Base-by-base conservation (phyloP, 176 grass and related monocot species). In the Triticum urartu region DNA sequence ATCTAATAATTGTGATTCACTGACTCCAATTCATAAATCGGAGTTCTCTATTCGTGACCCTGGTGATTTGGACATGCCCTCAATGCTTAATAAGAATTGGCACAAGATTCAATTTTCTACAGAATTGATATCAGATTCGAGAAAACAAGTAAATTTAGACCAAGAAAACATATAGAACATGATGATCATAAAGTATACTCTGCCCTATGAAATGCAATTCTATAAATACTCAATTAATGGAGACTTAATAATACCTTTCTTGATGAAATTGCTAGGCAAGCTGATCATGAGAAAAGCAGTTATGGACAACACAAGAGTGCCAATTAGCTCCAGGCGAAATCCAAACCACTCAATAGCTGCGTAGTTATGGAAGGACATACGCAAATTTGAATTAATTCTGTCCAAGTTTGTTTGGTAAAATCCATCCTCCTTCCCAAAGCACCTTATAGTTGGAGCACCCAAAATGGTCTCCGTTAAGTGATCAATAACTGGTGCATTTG, bases 221-320 rank as follows among this genome's bases (percentile, higher is more conserved):
- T 24, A 30, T 64, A 36, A 84, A 61, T 72, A 72, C 38, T 45
- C 15, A 40, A 63, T 17, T 18, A 43, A 28, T 32, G 6, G 12
- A 70, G 9, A 86, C 72, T 70, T 26, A 79, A 42, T 38, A 79
- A 30, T 95, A 98, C 96, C 96, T 94, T 91, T 94, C 86, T 94
- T 91, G 77, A 98, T 95, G 89, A 95, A 94, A 88, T 92, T 95
- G 80, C 72, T 85, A 68, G 96, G 96, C 65, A 98, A 90, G 25
- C 86, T 94, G 78, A 95, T 92, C 93, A 98, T 95, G 18, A 98
- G 86, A 83, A 98, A 92, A 85, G 96, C 90, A 85, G 93, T 95
- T 78, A 92, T 81, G 39, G 88, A 95, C 64, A 98, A 83, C 62
- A 98, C 83, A 73, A 94, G 86, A 81, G 88, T 94, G 73, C 96